Percentiles rank a stretch among this genome's conserved stretches.
Evolutionary conservation across 192 early-diverging fungal genomes (phyloP).

Genomic region (Glomus cerebriforme): DNA sequence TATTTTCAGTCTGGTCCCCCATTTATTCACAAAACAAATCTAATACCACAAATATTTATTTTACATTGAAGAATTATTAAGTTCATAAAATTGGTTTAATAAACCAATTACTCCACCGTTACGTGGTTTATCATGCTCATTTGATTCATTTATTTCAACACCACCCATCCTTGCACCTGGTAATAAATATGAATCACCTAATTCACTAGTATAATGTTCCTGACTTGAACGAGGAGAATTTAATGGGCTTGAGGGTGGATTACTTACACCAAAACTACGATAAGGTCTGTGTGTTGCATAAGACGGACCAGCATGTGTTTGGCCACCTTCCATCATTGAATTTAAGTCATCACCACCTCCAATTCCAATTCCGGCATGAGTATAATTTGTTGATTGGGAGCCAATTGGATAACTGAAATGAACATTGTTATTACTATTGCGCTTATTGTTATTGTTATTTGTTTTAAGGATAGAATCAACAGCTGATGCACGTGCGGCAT

Average conservation of each 20-base stretch:
- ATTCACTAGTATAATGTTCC: constrained; percentile 31
- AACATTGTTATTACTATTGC: constrained; percentile 9
- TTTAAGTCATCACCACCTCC: not conserved
- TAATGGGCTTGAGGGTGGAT: not conserved
- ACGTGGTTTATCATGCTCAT: constrained; percentile 34
- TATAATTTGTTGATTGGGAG: not conserved
- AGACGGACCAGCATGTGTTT: not conserved
- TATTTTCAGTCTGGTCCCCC: not conserved
- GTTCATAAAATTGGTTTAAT: constrained; percentile 59
- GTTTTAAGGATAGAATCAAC: constrained; percentile 20
- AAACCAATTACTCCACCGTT: constrained; percentile 48
- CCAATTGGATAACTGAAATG: constrained; percentile 23
- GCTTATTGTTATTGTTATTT: not conserved
- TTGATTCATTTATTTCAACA: constrained; percentile 33
- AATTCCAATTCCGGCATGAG: not conserved
- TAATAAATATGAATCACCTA: constrained; percentile 36
- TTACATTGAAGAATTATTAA: constrained; percentile 49
- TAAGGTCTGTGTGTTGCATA: not conserved
- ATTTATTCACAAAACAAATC: not conserved
- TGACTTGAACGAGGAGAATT: constrained; percentile 8
- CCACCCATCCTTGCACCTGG: not conserved
- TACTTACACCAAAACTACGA: not conserved
- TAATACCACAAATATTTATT: not conserved
- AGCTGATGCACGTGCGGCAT: not conserved
- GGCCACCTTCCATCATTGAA: not conserved